Percentiles rank a stretch among this genome's conserved stretches.
These are phyloP conservation scores for Furcasterigmium furcatum DNA, from an alignment of 2,329 filamentous ascomycete genomes.

Conservation along the genomic window DNA sequence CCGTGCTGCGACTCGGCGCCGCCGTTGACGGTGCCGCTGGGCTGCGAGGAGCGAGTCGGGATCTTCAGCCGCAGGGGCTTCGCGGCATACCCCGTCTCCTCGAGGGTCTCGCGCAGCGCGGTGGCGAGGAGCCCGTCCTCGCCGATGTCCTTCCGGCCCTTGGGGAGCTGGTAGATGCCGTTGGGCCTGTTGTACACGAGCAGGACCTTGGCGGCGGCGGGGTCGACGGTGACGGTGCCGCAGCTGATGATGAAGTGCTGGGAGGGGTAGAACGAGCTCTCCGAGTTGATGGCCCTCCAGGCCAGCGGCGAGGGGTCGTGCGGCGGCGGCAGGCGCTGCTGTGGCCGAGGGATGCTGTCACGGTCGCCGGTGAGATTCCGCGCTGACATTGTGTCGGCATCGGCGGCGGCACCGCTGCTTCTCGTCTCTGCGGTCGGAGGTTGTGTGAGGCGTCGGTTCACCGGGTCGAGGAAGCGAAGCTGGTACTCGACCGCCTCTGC, in stretches of 20 bases:
- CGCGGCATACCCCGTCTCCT: slow-evolving; percentile 43
- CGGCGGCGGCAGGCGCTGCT: not conserved
- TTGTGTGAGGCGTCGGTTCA: no score
- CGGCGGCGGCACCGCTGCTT: no score
- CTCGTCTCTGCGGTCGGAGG: no score
- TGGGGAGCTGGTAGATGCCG: slow-evolving; percentile 42
- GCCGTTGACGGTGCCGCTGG: slow-evolving; percentile 3
- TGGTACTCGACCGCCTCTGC: no score
- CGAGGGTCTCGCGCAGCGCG: slow-evolving; percentile 42
- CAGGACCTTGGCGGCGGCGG: slow-evolving; percentile 29
- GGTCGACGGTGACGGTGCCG: slow-evolving; percentile 42
- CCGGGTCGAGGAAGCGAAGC: no score
- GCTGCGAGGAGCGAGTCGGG: slow-evolving; percentile 37
- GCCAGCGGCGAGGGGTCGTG: not conserved
- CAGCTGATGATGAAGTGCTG: slow-evolving; percentile 40
- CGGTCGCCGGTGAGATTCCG: no score
- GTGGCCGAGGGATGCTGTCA: no score
- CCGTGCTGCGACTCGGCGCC: not conserved
- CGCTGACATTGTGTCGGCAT: no score
- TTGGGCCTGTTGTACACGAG: slow-evolving; percentile 38
- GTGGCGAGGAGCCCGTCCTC: slow-evolving; percentile 34
- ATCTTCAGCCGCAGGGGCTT: slow-evolving; percentile 33
- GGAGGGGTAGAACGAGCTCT: slow-evolving; percentile 31
- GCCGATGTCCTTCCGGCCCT: slow-evolving; percentile 44
- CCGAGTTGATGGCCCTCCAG: not conserved